Percentiles rank a stretch among this genome's conserved stretches.
Conservation (phyloP, 169 alveolate species). For the Amoebophrya sp. region DNA sequence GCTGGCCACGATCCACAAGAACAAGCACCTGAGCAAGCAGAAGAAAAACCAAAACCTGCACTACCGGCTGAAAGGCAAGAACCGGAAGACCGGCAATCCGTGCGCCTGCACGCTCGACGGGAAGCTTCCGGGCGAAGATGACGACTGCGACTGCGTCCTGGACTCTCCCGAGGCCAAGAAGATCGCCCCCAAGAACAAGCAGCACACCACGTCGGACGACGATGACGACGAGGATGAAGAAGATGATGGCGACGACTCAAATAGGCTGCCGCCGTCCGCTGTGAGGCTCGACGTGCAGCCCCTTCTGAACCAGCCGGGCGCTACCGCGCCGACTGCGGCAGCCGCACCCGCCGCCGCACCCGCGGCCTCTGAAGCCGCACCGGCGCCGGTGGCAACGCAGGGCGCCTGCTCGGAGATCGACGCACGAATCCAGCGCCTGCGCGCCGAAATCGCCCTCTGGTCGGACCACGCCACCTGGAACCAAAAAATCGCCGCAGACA, state of each 20-base stretch:
- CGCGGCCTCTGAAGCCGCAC: no score
- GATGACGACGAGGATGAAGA: no score
- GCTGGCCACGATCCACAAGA: not conserved
- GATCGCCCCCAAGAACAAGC: no score
- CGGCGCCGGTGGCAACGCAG: not conserved
- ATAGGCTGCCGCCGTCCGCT: not conserved
- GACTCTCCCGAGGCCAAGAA: no score
- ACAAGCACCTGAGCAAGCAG: not conserved
- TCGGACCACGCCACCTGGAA: not conserved
- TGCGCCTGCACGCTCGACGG: not conserved
- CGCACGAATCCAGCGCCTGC: not conserved
- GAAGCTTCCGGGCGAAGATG: not conserved
- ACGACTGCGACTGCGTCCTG: not conserved
- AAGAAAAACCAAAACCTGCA: not conserved
- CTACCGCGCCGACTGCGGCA: not conserved
- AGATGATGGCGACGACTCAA: not conserved
- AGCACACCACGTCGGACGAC: no score
- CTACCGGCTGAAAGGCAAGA: not conserved
- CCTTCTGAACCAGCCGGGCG: not conserved
- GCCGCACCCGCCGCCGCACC: not conserved
- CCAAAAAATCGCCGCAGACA: not conserved
- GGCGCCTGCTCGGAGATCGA: not conserved
- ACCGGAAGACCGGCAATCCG: not conserved
- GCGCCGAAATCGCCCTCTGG: not conserved
- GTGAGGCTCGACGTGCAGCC: not conserved